Conservation (phyloP, 2,329 filamentous ascomycete genomes). For the Penicillium corylophilum region DNA sequence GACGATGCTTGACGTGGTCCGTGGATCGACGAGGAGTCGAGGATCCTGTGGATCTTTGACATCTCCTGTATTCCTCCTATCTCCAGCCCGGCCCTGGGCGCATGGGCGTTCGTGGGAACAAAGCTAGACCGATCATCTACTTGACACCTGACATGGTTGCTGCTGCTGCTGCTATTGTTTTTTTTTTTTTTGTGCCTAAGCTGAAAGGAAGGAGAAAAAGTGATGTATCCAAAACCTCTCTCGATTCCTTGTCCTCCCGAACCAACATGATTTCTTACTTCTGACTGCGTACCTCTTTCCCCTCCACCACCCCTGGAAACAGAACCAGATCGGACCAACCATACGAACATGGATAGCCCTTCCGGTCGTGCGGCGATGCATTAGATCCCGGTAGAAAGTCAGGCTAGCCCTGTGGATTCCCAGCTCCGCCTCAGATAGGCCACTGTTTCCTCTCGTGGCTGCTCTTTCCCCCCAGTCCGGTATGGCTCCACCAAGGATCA, state of each 20-base stretch:
- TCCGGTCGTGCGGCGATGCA: constrained; percentile 3
- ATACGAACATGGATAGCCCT: not conserved
- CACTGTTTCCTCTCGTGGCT: not conserved
- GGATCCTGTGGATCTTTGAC: constrained; percentile 17
- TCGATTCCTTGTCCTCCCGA: too few species aligned
- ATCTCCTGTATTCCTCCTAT: constrained; percentile 17
- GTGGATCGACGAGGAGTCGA: constrained; percentile 7
- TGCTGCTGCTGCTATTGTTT: too few species aligned
- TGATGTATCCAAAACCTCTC: not conserved
- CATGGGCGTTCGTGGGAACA: constrained; percentile 10
- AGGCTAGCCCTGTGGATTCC: constrained; percentile 2
- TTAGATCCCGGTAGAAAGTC: not conserved
- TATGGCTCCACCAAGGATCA: not conserved
- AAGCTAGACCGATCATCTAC: constrained; percentile 15
- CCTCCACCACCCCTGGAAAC: not conserved
- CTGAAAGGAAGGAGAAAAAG: not conserved
- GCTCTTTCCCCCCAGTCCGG: not conserved
- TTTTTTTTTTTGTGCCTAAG: not conserved
- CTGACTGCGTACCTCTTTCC: not conserved
- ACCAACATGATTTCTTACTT: too few species aligned
- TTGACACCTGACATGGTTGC: constrained; percentile 1
- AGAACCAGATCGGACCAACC: not conserved
- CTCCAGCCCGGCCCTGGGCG: constrained; percentile 19
- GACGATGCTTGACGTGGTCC: constrained; percentile 17
- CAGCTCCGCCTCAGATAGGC: constrained; percentile 1